Evolutionary conservation across 257 asterid species (phyloP), one percentile per base, ranked within the genome.

Genomic region (Misopates orontium): DNA sequence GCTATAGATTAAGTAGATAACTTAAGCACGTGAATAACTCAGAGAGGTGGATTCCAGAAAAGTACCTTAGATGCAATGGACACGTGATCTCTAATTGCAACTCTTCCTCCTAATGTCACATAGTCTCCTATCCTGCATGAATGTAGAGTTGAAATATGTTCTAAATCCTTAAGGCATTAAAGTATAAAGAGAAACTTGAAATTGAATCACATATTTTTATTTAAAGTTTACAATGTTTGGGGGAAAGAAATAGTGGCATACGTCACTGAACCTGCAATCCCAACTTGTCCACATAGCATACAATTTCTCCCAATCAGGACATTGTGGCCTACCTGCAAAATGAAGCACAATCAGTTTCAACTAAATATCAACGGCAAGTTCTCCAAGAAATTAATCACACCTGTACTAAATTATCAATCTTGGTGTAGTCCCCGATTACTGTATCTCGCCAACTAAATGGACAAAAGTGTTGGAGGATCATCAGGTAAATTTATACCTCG

Each of bases 361-460:
- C 23, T 11, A 14, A 48, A 56, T 19, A 74, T 55, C 39, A 44
- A 68, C 45, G 40, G 70, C 45, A 63, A 20, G 23, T 48, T 13
- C 60, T 31, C 40, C 14, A 67, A 25, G 48, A 77, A 57, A 18
- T 49, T 47, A 67, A 40, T 63, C 76, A 62, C 66, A 87, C 99
- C 97, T 93, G 96, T 42, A 93, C 99, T 73, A 93, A 78, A 79
- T 93, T 93, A 74, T 93, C 97, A 14, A 93, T 86, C 81, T 93
- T 93, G 31, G 99, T 73, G 74, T 87, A 78, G 73, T 93, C 96
- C 56, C 99, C 99, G 22, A 93, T 56, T 25, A 68, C 60, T 44
- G 97, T 93, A 78, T 90, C 95, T 71, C 97, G 86, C 99, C 99
- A 93, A 84, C 99, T 90, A 77, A 79, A 78, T 53, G 63, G 31